Evolutionary conservation across 140 eudicot genomes (phyloP).

Genomic region (Senecio squalidus): DNA sequence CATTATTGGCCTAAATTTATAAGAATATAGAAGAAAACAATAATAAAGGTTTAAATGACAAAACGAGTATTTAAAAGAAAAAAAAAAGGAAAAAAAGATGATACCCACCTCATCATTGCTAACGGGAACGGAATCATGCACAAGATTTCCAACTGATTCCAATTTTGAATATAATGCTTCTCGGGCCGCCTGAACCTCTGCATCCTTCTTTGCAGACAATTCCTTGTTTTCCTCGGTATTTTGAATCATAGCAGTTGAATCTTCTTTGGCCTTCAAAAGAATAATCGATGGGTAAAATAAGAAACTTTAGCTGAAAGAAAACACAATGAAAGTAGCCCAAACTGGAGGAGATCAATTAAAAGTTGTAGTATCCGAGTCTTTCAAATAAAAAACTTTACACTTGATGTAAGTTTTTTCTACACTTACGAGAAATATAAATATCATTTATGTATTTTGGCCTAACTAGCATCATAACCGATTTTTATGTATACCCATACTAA

Average conservation of each 20-base stretch:
- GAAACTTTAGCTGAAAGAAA: too few species aligned
- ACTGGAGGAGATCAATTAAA: too few species aligned
- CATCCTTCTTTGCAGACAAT: constrained; percentile 39
- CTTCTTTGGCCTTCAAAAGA: constrained; percentile 53
- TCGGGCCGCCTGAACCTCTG: constrained; percentile 59
- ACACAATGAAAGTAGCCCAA: too few species aligned
- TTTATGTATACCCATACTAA: too few species aligned
- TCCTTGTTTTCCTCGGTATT: constrained; percentile 62
- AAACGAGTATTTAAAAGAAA: not conserved
- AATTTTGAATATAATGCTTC: constrained; percentile 48
- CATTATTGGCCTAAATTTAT: constrained; percentile 59
- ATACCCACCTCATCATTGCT: constrained; percentile 69
- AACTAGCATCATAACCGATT: too few species aligned
- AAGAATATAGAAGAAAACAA: not conserved
- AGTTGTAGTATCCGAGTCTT: too few species aligned
- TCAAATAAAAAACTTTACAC: too few species aligned
- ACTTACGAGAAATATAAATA: too few species aligned
- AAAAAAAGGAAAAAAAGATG: not conserved
- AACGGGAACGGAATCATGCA: constrained; percentile 90
- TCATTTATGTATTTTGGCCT: too few species aligned
- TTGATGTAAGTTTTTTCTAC: too few species aligned
- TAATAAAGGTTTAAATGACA: not conserved
- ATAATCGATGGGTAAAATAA: too few species aligned
- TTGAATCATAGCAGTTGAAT: constrained; percentile 49
- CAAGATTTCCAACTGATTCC: constrained; percentile 68